phyloP scores from a whole-genome alignment of 306 rosid genomes.

The Trichosanthes cucumerina region DNA sequence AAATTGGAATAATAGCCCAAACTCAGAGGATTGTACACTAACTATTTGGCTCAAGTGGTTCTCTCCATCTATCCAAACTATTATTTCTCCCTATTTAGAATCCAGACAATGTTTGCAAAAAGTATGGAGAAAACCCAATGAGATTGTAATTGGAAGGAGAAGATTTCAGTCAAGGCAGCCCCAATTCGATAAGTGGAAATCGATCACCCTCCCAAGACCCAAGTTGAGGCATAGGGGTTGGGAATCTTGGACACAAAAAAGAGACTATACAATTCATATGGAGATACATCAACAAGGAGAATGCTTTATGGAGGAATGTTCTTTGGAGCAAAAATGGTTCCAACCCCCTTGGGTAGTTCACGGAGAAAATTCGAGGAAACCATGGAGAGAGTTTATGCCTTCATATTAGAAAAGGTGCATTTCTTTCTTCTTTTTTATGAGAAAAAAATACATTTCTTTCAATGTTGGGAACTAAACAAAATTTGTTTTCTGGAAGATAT shows the following conservation, averaged over 20 bases:
- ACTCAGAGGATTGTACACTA: not conserved
- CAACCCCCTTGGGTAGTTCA: not conserved
- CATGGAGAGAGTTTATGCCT: not conserved
- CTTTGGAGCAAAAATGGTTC: not conserved
- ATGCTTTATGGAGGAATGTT: not conserved
- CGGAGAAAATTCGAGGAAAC: not conserved
- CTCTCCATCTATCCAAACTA: not conserved
- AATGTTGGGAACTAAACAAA: not conserved
- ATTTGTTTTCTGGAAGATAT: not conserved
- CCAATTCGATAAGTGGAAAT: not conserved
- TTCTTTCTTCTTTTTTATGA: no score
- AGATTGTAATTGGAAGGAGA: not conserved
- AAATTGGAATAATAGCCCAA: not conserved
- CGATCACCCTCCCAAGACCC: not conserved
- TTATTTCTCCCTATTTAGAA: not conserved
- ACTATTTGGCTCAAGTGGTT: not conserved
- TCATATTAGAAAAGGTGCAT: no score
- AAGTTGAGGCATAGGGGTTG: not conserved
- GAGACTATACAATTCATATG: not conserved
- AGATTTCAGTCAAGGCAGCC: not conserved
- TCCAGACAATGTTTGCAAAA: not conserved
- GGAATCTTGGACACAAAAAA: not conserved
- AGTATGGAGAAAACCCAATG: not conserved
- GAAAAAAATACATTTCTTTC: not conserved
- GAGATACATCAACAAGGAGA: not conserved